These are phyloP conservation scores for Ophiosphaerella korrae DNA, from an alignment of 2,329 filamentous ascomycete genomes.

Conservation along the genomic window DNA sequence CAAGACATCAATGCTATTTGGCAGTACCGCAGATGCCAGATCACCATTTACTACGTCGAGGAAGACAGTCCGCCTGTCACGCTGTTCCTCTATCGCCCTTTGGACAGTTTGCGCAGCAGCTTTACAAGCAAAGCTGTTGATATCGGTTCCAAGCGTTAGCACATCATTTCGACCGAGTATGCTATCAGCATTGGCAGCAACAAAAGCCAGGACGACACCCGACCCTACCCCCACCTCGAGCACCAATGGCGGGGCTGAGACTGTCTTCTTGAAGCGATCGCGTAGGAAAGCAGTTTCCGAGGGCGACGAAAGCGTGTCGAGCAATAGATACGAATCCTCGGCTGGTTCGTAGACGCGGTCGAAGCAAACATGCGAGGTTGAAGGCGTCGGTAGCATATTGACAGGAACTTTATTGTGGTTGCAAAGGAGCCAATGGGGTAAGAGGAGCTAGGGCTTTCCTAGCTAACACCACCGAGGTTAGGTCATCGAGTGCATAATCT, in stretches of 20 bases:
- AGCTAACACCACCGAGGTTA: slow-evolving; percentile 24
- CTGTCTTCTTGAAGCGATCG: slow-evolving; percentile 59
- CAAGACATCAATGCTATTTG: slow-evolving; percentile 74
- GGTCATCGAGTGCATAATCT: slow-evolving; percentile 22
- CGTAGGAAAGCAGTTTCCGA: slow-evolving; percentile 72
- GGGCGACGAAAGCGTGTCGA: slow-evolving; percentile 82
- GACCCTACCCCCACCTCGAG: slow-evolving; percentile 91
- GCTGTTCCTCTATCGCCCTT: slow-evolving; percentile 51
- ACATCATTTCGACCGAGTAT: slow-evolving; percentile 76
- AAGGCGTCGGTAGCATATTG: slow-evolving; percentile 87
- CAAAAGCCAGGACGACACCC: slow-evolving; percentile 89
- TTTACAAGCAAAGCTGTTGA: slow-evolving; percentile 81
- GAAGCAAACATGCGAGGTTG: slow-evolving; percentile 89
- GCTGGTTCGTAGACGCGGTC: slow-evolving; percentile 91
- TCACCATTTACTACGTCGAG: slow-evolving; percentile 73
- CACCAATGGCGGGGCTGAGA: slow-evolving; percentile 59
- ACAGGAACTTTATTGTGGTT: slow-evolving; percentile 14
- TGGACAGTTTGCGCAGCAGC: slow-evolving; percentile 74
- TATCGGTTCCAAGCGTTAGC: slow-evolving; percentile 77
- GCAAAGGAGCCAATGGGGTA: slow-evolving; percentile 24
- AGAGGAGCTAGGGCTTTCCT: slow-evolving; percentile 19
- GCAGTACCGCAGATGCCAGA: slow-evolving; percentile 66
- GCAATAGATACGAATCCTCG: slow-evolving; percentile 91
- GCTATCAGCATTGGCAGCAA: slow-evolving; percentile 71
- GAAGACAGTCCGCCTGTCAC: slow-evolving; percentile 51